phyloP scores from a whole-genome alignment of 768 basidiomycete genomes.

The Coprinellus micaceus region DNA sequence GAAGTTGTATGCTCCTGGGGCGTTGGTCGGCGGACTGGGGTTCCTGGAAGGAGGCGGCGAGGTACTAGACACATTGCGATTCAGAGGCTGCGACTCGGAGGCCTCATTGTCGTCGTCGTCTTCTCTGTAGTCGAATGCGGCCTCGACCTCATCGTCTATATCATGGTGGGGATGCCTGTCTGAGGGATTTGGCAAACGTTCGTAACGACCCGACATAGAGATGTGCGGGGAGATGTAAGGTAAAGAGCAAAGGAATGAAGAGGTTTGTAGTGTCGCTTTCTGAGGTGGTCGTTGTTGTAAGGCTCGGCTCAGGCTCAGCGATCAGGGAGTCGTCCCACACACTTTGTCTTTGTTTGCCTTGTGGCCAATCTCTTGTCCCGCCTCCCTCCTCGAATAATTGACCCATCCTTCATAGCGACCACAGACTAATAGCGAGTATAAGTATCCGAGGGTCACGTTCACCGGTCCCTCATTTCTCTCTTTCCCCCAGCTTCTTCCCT shows the following conservation, averaged over 20 bases:
- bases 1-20: constrained; percentile 65
- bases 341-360: background rate
- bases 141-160: constrained; percentile 64
- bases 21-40: constrained; percentile 21
- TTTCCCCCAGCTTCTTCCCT: no score
- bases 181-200: constrained; percentile 58
- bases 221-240: constrained; percentile 1
- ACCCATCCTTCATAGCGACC: no score
- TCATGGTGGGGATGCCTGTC: constrained; percentile 45
- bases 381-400: background rate
- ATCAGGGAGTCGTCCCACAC: background rate
- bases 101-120: constrained; percentile 58
- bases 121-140: constrained; percentile 80
- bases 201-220: constrained; percentile 60
- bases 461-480: no score
- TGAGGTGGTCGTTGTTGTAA: background rate
- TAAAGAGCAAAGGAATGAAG: constrained; percentile 3
- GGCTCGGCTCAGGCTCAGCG: no score
- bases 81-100: constrained; percentile 52
- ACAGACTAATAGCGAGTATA: no score
- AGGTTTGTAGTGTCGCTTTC: background rate
- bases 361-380: background rate
- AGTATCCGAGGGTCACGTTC: no score
- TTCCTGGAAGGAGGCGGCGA: constrained; percentile 27
- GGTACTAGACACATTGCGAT: constrained; percentile 25